These are phyloP conservation scores for Pichia deserticola DNA, from an alignment of 805 yeast genomes.

Conservation along the genomic window DNA sequence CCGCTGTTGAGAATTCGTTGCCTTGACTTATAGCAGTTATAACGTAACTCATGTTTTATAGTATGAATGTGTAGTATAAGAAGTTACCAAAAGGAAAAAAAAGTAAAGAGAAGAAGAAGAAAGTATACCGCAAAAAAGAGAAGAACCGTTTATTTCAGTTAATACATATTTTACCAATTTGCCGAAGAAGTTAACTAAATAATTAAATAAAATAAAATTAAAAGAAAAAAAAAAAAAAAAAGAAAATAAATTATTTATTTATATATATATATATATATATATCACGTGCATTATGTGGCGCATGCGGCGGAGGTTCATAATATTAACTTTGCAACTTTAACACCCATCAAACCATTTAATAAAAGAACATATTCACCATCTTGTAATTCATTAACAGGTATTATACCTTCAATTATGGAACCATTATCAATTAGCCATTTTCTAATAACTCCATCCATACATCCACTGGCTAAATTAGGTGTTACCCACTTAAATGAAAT, in stretches of 20 bases:
- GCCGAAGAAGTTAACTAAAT: too few species aligned
- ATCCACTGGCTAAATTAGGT: constrained; percentile 71
- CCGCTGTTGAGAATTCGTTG: constrained; percentile 15
- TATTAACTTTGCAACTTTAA: constrained; percentile 50
- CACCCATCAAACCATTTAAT: constrained; percentile 81
- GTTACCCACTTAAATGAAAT: constrained; percentile 59
- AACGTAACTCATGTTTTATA: constrained; percentile 18
- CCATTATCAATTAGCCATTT: constrained; percentile 42
- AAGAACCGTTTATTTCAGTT: too few species aligned
- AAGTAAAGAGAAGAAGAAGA: too few species aligned
- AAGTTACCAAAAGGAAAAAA: too few species aligned
- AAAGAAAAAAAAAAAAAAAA: neutral
- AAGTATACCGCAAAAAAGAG: too few species aligned
- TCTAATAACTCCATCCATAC: constrained; percentile 79
- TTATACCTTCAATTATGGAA: constrained; percentile 16
- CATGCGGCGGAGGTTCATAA: constrained; percentile 3
- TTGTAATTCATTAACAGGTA: constrained; percentile 39
- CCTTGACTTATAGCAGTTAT: constrained; percentile 27
- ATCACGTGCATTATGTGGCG: too few species aligned
- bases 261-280: too few species aligned
- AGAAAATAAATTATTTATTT: too few species aligned
- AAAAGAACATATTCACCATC: constrained; percentile 66
- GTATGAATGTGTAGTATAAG: too few species aligned
- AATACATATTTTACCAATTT: too few species aligned
- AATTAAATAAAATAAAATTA: too few species aligned